Base-by-base conservation (phyloP, 345 rosid species). In the Aquilaria sinensis region DNA sequence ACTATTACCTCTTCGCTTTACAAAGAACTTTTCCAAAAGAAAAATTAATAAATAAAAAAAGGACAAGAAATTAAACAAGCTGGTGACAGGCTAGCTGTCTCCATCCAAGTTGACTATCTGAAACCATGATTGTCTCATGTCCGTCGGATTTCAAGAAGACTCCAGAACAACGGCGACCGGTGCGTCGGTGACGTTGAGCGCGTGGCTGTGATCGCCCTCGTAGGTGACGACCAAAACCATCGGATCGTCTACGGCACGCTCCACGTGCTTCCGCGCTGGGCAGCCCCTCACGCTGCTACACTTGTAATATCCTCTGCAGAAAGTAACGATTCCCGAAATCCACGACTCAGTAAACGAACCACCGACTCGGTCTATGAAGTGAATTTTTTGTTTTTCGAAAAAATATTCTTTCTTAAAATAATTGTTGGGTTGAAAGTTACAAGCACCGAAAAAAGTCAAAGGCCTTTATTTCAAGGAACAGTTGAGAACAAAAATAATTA, bases 251-350 rank as follows among this genome's bases (percentile, higher is more conserved):
- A 72, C 61, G 9, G 88, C 91, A 54, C 96, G 76, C 77, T 89
- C 96, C 71, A 89, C 94, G 58, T 89, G 96, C 71, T 89, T 89
- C 53, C 94, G 81, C 41, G 96, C 96, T 29, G 96, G 94, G 34
- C 96, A 89, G 0, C 89, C 94, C 73, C 88, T 77, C 34, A 87
- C 71, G 64, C 89, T 87, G 65, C 96, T 89, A 69, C 96, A 89
- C 60, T 81, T 89, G 84, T 89, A 89, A 72, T 89, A 89, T 11
- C 94, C 96, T 74, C 94, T 89, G 73, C 2, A 37, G 1, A 37
- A 37, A 37, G 43, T 37, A 5, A 5, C 43, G 43, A 37, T 37
- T 37, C 43, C 43, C 5, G 23, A 1, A 23, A 13, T 3, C 2
- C 10, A 23, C 31, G 7, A 30, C 56, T 61, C 67, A 65, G 59